Evolutionary conservation across 139 green algal species (phyloP).

Genomic region (Chlorella sp.): DNA sequence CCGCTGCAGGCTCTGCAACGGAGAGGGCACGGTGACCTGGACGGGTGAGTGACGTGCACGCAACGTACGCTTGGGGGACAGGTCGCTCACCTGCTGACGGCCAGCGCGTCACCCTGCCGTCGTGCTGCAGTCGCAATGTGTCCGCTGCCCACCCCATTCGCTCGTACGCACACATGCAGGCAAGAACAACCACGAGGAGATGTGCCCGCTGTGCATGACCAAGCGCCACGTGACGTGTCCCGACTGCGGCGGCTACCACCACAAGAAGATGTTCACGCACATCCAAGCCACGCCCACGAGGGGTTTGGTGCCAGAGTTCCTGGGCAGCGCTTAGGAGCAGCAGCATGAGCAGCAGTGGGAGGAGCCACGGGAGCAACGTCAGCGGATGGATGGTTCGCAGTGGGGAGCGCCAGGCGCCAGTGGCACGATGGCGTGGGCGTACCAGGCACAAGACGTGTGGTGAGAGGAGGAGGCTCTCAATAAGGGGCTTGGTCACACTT

Average conservation of each 20-base stretch:
- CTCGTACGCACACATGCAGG: no score
- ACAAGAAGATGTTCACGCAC: not conserved
- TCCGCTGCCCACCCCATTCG: not conserved
- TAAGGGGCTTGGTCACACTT: no score
- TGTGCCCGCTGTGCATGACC: constrained; percentile 46
- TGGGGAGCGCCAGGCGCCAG: no score
- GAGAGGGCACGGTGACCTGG: constrained; percentile 37
- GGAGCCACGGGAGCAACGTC: no score
- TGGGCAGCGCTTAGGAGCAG: not conserved
- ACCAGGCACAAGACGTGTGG: no score
- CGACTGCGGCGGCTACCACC: constrained; percentile 28
- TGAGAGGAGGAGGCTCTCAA: no score
- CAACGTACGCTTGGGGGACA: no score
- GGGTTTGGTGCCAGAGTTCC: not conserved
- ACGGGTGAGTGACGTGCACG: constrained; percentile 32
- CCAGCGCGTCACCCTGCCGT: not conserved
- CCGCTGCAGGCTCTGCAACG: constrained; percentile 45
- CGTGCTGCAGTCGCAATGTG: not conserved
- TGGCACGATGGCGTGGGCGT: no score
- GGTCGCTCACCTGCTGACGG: no score
- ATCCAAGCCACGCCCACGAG: not conserved
- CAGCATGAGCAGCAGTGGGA: no score
- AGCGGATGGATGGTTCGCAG: no score
- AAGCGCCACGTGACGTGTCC: constrained; percentile 42
- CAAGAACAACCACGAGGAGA: constrained; percentile 25